Evolutionary conservation across 345 rosid species (phyloP), one percentile per base, ranked within the genome.

Genomic region (Eucalyptus camaldulensis): DNA sequence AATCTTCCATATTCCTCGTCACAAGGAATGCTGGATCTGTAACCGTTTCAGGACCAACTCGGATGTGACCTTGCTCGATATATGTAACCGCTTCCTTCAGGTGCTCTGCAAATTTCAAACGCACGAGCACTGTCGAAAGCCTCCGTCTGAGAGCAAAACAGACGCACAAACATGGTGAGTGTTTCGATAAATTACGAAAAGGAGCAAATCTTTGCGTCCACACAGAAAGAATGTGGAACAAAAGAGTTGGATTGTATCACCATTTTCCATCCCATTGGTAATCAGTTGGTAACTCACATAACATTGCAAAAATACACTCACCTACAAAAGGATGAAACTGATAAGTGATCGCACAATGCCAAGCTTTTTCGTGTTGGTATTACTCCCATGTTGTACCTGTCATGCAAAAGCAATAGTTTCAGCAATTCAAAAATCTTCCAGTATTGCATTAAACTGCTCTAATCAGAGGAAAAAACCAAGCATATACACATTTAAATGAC

Each of bases 331-430:
- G 98, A 96, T 47, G 99, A 95, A 45, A 95, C 97, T 13, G 96
- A 91, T 90, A 97, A 89, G 47, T 88, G 90, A 89, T 97, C 98
- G 69, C 98, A 96, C 88, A 96, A 92, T 25, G 97, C 95, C 95
- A 96, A 93, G 95, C 98, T 97, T 92, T 96, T 96, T 96, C 97
- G 93, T 62, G 94, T 95, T 10, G 99, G 95, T 90, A 95, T 95
- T 56, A 96, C 96, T 4, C 99, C 99, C 97, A 96, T 95, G 94
- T 96, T 97, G 87, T 96, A 97, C 87, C 99, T 97, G 98, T 69
- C 92, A 91, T 69, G 88, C 27, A 89, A 86, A 90, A 25, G 87
- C 8, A 88, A 86, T 87, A 6, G 87, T 25, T 29, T n/a, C 49
- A 43, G 25, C 27, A 88, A 87, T 92, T 87, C 1, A 76, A 88